Evolutionary conservation across 1,284 basidiomycete genomes (phyloP).

Genomic region (Pisolithus thermaeus): DNA sequence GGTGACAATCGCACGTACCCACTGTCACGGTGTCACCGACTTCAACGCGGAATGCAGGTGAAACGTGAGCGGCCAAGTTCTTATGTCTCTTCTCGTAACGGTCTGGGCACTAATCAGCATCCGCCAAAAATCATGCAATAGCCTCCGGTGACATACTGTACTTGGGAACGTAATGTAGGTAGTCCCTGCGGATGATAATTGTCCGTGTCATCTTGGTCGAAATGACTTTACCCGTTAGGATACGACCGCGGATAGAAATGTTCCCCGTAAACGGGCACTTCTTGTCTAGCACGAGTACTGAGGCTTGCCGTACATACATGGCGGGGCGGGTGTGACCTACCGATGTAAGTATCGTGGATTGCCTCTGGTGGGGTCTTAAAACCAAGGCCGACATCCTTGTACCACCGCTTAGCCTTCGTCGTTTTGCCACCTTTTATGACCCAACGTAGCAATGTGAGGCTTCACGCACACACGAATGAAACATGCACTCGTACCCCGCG

Average conservation of each 20-base stretch:
- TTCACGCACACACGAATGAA: slow-evolving; percentile 4
- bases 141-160: slow-evolving; percentile 63
- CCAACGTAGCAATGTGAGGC: slow-evolving; percentile 9
- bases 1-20: slow-evolving; percentile 51
- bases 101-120: slow-evolving; percentile 41
- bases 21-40: slow-evolving; percentile 92
- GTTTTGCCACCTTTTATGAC: slow-evolving; percentile 68
- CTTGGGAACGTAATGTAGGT: slow-evolving; percentile 98
- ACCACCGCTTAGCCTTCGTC: slow-evolving; percentile 97
- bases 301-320: neutral
- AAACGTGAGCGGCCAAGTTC: slow-evolving; percentile 96
- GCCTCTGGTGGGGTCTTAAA: slow-evolving; percentile 98
- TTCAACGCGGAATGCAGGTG: slow-evolving; percentile 97
- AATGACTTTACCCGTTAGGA: slow-evolving; percentile 94
- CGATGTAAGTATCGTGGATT: slow-evolving; percentile 95
- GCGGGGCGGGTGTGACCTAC: slow-evolving; percentile 40
- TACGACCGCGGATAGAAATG: slow-evolving; percentile 97
- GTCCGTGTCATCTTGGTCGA: slow-evolving; percentile 99
- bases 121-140: neutral
- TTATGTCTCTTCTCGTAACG: slow-evolving; percentile 98
- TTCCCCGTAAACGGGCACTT: slow-evolving; percentile 98
- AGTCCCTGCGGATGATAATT: slow-evolving; percentile 97
- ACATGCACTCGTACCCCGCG: slow-evolving; percentile 61
- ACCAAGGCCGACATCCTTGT: slow-evolving; percentile 96
- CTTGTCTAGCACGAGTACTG: slow-evolving; percentile 68